Evolutionary conservation across 495 filamentous ascomycete genomes (phyloP), one percentile per base, ranked within the genome.

Genomic region (Cryomyces antarcticus): DNA sequence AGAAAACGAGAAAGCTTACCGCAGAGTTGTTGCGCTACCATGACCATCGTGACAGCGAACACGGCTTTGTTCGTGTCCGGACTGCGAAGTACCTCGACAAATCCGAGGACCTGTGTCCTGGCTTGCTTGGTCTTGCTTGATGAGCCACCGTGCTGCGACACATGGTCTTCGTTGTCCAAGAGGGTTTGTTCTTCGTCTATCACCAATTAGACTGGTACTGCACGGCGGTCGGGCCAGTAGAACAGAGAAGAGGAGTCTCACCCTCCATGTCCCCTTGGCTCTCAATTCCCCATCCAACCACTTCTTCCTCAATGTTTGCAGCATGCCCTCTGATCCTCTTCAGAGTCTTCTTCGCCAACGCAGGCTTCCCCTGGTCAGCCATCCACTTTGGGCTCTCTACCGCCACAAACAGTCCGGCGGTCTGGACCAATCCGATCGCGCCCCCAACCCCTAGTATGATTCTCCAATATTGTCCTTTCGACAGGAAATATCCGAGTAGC

Each of bases 371-470:
- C 48, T 80, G 68, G 30, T 77, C 75, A 1, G 82, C 82, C 5
- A 88, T 63, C 79, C 82, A 96, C 24, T 75, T 71, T 0, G 89
- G 89, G 49, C 80, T 93, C 56, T 97, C 89, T 0, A 82, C 79
- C 0, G 86, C 69, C 7, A 83, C 50, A 5, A 77, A 51, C 28
- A 94, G 61, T 0, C 79, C 79, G 1, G 80, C 31, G 3, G 69
- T 60, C 48, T 95, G 80, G 5, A 73, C 33, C 0, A 69, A 46
- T 11, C 74, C 85, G 28, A 94, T 67, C 11, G 70, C 49, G 24
- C 78, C 77, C 9, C 82, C 87, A 7, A 78, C 66, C 0, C 65
- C 79, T 6, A 96, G 66, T 13, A 96, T 86, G 55, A 81, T 66
- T 30, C 92, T 63, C 89, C 89, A 97, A 5, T 78, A 62, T 30